A percentile compares a stretch with the other conserved stretches of the same genome.
phyloP scores from a whole-genome alignment of 2,329 filamentous ascomycete species.

The Exophiala oligosperma region DNA sequence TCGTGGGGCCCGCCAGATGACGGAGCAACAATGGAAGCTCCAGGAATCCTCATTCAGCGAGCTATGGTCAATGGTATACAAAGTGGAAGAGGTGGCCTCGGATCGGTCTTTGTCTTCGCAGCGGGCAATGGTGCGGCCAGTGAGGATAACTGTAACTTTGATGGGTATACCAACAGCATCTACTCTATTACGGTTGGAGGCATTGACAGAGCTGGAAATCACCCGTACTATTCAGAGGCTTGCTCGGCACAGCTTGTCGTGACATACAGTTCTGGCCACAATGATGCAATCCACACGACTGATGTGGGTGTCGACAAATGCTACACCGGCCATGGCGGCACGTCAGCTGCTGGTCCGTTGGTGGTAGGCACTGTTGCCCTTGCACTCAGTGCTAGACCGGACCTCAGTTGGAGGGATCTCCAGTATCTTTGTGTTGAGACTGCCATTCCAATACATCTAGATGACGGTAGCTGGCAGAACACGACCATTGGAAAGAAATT shows the following conservation, averaged over 20 bases:
- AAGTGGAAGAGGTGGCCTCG: conserved; percentile 76
- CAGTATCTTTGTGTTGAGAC: conserved; percentile 88
- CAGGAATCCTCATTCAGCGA: conserved; percentile 80
- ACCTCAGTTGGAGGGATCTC: conserved; percentile 89
- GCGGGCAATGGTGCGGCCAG: conserved; percentile 86
- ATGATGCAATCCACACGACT: conserved; percentile 91
- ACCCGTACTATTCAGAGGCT: conserved; percentile 94
- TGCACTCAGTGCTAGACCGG: conserved; percentile 78
- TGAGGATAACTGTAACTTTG: conserved; percentile 98
- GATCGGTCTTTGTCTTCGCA: conserved; percentile 94
- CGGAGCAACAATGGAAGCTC: conserved; percentile 89
- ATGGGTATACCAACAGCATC: conserved; percentile 98
- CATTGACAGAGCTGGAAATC: conserved; percentile 80
- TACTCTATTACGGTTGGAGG: conserved; percentile 97
- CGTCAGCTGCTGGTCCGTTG: conserved; percentile 89
- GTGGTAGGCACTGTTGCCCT: conserved; percentile 91
- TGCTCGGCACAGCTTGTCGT: conserved; percentile 96
- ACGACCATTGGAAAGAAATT: conserved; percentile 81
- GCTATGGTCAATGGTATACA: conserved; percentile 93
- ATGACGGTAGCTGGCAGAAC: conserved; percentile 75
- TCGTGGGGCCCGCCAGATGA: conserved; percentile 98
- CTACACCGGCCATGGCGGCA: conserved; percentile 82
- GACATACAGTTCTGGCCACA: conserved; percentile 89
- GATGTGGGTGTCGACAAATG: conserved; percentile 85
- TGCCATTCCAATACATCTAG: conserved; percentile 74